These are phyloP conservation scores for Acacia concinna DNA, from an alignment of 331 rosid genomes.

Conservation along the genomic window DNA sequence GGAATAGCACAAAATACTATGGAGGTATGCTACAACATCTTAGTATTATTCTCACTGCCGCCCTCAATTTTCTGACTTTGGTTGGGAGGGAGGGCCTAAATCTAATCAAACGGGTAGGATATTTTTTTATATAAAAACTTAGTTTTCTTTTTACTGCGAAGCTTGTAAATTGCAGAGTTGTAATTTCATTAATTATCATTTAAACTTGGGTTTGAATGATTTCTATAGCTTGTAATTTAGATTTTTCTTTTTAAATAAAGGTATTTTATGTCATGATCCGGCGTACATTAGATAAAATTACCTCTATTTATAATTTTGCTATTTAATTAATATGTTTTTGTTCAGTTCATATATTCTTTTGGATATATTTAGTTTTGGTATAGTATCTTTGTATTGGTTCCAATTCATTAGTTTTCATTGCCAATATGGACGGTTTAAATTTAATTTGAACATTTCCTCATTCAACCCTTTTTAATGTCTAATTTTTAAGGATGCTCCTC, in stretches of 20 bases:
- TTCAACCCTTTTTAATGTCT: not conserved
- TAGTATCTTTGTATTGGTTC: not conserved
- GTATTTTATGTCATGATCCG: conserved; percentile 14
- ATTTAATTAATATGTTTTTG: not conserved
- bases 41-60: conserved; percentile 22
- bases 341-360: not conserved
- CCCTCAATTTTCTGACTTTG: conserved; percentile 33
- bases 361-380: not conserved
- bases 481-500: not conserved
- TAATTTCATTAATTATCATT: conserved; percentile 41
- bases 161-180: conserved; percentile 67
- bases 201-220: conserved; percentile 31
- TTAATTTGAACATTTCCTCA: too few relatives aligned
- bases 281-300: not conserved
- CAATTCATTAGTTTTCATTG: not conserved
- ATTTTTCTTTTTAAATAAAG: conserved; percentile 34
- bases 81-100: conserved; percentile 31
- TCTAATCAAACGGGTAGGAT: conserved; percentile 35
- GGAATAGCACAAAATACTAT: not conserved
- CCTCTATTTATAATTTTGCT: not conserved
- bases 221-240: conserved; percentile 38
- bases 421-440: not conserved
- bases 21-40: conserved; percentile 41
- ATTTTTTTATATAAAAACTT: not conserved
- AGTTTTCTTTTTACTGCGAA: conserved; percentile 31